Percentiles rank a stretch among this genome's conserved stretches.
Evolutionary conservation across 176 grass and related monocot species (phyloP).

Genomic region (Neostapfia colusana): DNA sequence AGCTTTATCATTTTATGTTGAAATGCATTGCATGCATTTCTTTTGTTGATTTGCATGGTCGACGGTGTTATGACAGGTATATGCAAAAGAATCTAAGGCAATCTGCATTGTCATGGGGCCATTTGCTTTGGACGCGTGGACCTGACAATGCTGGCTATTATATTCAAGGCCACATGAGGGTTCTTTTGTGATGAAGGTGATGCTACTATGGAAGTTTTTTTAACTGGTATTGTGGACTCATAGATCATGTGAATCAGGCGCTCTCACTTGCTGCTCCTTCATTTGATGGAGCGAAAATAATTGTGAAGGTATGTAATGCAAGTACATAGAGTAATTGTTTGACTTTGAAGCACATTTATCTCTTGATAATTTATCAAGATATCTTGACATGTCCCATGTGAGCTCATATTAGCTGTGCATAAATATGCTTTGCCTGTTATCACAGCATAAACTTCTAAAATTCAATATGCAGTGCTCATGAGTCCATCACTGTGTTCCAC

Average conservation of each 20-base stretch:
- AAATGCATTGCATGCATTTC: conserved; percentile 39
- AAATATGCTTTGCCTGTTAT: not conserved
- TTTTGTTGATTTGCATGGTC: conserved; percentile 36
- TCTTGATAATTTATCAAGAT: not conserved
- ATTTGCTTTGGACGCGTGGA: conserved; percentile 86
- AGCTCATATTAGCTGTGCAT: conserved; percentile 10
- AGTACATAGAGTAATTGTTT: conserved; percentile 29
- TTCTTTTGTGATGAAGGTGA: conserved; percentile 93
- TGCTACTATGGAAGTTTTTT: conserved; percentile 90
- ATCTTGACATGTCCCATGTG: not conserved
- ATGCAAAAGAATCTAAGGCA: conserved; percentile 80
- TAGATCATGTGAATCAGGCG: conserved; percentile 76
- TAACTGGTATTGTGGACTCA: conserved; percentile 83
- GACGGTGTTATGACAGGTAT: conserved; percentile 85
- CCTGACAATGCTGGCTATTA: conserved; percentile 91
- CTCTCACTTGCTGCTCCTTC: conserved; percentile 78
- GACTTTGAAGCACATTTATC: not conserved
- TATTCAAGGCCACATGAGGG: conserved; percentile 83
- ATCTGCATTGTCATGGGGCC: conserved; percentile 66
- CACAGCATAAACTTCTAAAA: not conserved
- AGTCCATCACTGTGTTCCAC: conserved; percentile 19
- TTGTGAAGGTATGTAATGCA: conserved; percentile 64
- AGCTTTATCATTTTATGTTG: not conserved
- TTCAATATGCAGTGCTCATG: conserved; percentile 12
- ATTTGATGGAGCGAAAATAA: conserved; percentile 80